These are phyloP conservation scores for Pseudogymnoascus destructans DNA, from an alignment of 2,329 filamentous ascomycete species.

Conservation along the genomic window DNA sequence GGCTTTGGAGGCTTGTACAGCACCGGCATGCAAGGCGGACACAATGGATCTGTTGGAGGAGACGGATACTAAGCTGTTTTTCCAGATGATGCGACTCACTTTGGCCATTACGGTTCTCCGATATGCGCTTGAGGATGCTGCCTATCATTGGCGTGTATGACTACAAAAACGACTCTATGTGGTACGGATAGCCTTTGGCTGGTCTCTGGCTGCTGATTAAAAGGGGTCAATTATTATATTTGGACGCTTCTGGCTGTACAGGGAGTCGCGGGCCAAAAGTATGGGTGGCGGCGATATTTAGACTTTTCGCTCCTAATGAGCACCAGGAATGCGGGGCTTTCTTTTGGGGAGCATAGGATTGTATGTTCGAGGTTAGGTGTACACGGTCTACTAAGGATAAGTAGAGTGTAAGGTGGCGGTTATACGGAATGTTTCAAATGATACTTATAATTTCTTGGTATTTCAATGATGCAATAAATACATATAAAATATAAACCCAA, in stretches of 20 bases:
- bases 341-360: conserved; percentile 1
- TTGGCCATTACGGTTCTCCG: background rate
- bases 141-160: conserved; percentile 4
- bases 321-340: background rate
- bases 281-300: conserved; percentile 21
- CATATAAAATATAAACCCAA: background rate
- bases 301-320: conserved; percentile 23
- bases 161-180: conserved; percentile 6
- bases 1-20: conserved; percentile 31
- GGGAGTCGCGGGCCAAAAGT: conserved; percentile 22
- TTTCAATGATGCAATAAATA: conserved; percentile 5
- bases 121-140: conserved; percentile 1
- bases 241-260: conserved; percentile 19
- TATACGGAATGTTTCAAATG: conserved; percentile 2
- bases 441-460: conserved; percentile 2
- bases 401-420: background rate
- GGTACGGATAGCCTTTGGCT: conserved; percentile 4
- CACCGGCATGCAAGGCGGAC: conserved; percentile 38
- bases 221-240: conserved; percentile 9
- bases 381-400: conserved; percentile 3
- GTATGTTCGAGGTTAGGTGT: conserved; percentile 5
- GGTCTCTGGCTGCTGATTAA: conserved; percentile 3
- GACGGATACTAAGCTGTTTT: conserved; percentile 35
- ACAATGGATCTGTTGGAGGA: conserved; percentile 42
- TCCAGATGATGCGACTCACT: background rate